Evolutionary conservation across 2,329 filamentous ascomycete species (phyloP), one percentile per base, ranked within the genome.

Genomic region (Didymella lethalis): DNA sequence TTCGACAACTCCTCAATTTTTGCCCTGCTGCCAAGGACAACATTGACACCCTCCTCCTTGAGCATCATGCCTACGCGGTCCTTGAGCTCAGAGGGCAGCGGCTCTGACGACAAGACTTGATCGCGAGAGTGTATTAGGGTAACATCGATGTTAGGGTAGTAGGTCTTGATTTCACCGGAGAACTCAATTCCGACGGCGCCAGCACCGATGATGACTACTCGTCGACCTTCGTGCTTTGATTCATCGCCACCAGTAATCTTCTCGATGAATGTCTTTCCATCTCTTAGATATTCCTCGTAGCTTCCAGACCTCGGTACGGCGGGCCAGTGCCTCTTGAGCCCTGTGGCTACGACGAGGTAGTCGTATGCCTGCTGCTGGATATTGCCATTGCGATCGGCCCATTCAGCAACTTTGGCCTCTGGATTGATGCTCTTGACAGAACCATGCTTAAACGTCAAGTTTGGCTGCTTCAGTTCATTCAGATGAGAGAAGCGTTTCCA

Each of bases 131-230:
- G 91, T 4, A 92, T 85, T 1, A 95, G 83, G 0, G 86, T 90
- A n/a, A 94, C 88, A 40, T 84, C 84, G 53, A 86, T 79, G 11
- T 84, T 69, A 0, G 91, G 90, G 61, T 88, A 83, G 25, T 87
- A 79, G 45, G 85, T 75, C 76, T 93, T 93, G 53, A 93, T 80
- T 78, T 95, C 91, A 1, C 89, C 87, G 0, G 91, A 90, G 83
- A 94, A 92, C 74, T 94, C 91, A 54, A 93, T 88, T 8, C 91
- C 91, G 1, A 93, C 91, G 7, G 91, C 91, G 48, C 90, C 86
- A 63, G 91, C 91, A 18, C 91, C 90, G n/a, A 94, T 87, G 23
- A 94, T 82, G 0, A 91, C 84, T 1, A 93, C 85, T 0, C 85
- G 86, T 38, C 74, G 61, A 7, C 71, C 70, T 25, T 69, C 63